Evolutionary conservation across 2,329 filamentous ascomycete genomes (phyloP).

Genomic region (Fusarium sp.): DNA sequence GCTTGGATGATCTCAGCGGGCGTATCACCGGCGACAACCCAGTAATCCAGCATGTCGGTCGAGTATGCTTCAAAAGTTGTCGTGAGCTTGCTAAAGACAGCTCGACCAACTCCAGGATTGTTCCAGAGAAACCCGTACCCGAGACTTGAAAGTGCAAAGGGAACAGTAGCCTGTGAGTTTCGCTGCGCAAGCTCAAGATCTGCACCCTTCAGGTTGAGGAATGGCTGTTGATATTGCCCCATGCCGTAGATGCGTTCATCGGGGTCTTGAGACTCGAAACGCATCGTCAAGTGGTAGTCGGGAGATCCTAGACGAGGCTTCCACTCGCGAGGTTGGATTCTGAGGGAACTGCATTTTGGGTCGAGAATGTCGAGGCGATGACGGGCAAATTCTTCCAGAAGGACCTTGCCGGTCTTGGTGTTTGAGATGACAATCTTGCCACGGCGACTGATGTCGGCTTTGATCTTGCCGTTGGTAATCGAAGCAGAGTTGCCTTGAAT

Average conservation of each 20-base stretch:
- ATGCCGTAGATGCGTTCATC: conserved; percentile 71
- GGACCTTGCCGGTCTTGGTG: conserved; percentile 35
- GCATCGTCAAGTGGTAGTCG: conserved; percentile 63
- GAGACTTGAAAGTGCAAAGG: conserved; percentile 65
- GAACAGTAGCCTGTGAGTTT: conserved; percentile 71
- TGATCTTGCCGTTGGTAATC: conserved; percentile 46
- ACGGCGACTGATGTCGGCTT: conserved; percentile 39
- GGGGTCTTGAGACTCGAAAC: conserved; percentile 62
- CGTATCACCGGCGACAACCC: conserved; percentile 65
- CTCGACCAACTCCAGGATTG: conserved; percentile 67
- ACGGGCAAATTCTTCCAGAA: conserved; percentile 47
- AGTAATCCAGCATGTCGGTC: conserved; percentile 67
- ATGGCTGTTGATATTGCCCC: conserved; percentile 72
- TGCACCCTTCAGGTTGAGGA: conserved; percentile 67
- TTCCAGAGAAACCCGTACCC: conserved; percentile 73
- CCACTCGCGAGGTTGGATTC: conserved; percentile 66
- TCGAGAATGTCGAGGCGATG: conserved; percentile 55
- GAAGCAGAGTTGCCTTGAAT: conserved; percentile 34
- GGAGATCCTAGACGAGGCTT: conserved; percentile 58
- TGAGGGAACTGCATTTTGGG: conserved; percentile 65
- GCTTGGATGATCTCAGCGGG: conserved; percentile 64
- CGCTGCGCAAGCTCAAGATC: conserved; percentile 71
- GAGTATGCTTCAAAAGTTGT: conserved; percentile 68
- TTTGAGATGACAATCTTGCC: conserved; percentile 46
- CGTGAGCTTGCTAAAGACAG: conserved; percentile 66